phyloP scores from a whole-genome alignment of 352 stramenopile genomes.

The Globisporangium cylindrosporum region DNA sequence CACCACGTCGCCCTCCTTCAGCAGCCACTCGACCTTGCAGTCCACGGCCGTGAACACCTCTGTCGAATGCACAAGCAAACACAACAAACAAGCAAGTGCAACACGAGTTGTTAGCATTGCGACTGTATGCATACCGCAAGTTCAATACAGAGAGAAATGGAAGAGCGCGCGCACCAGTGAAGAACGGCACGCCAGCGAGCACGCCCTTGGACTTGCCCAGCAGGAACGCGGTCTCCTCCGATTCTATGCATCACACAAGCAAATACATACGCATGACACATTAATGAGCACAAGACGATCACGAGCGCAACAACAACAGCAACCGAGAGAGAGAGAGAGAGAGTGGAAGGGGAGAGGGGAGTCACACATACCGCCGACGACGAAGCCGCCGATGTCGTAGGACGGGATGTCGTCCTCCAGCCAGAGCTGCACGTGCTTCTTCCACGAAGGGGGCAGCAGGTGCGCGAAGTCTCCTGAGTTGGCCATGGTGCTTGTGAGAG shows the following conservation, averaged over 20 bases:
- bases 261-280: constrained; percentile 11
- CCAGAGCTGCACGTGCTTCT: constrained; percentile 91
- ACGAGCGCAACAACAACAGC: background rate
- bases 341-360: background rate
- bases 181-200: constrained; percentile 95
- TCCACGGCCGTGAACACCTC: constrained; percentile 91
- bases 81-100: background rate
- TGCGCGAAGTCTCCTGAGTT: constrained; percentile 44
- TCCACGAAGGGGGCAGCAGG: constrained; percentile 75
- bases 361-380: constrained; percentile 84
- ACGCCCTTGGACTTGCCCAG: constrained; percentile 94
- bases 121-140: background rate
- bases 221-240: constrained; percentile 79
- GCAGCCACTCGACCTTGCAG: constrained; percentile 91
- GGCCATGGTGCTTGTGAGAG: constrained; percentile 17
- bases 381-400: constrained; percentile 97
- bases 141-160: background rate
- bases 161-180: constrained; percentile 43
- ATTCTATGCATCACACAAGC: constrained; percentile 29
- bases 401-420: constrained; percentile 95
- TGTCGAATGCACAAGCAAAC: constrained; percentile 21
- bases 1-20: constrained; percentile 67
- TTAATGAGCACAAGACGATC: background rate
- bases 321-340: background rate
- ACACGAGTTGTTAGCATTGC: background rate